Evolutionary conservation across 768 basidiomycete species (phyloP).

Genomic region (Boletus reticuloceps): DNA sequence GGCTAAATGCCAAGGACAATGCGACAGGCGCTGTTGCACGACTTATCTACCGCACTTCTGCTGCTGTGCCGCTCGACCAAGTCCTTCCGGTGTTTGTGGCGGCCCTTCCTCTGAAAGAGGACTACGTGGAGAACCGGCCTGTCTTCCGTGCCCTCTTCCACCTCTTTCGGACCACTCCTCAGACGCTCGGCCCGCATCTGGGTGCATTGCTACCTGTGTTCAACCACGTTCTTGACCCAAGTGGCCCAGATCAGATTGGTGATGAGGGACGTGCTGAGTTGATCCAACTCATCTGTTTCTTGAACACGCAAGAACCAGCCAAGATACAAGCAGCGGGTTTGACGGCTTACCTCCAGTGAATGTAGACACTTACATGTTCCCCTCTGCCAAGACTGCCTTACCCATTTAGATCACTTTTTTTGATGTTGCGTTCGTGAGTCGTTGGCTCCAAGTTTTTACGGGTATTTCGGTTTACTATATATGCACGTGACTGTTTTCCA

Average conservation of each 20-base stretch:
- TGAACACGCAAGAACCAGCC: slow-evolving; percentile 73
- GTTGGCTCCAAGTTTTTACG: slow-evolving; percentile 3
- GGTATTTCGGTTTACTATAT: not conserved
- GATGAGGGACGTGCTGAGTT: slow-evolving; percentile 77
- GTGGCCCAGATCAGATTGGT: slow-evolving; percentile 68
- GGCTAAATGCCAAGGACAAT: slow-evolving; percentile 90
- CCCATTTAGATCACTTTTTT: slow-evolving; percentile 23
- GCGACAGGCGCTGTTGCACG: slow-evolving; percentile 93
- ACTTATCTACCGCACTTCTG: slow-evolving; percentile 75
- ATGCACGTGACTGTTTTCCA: slow-evolving; percentile 28
- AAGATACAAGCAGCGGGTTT: slow-evolving; percentile 83
- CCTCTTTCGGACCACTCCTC: slow-evolving; percentile 76
- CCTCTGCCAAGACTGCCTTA: not conserved
- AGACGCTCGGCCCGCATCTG: slow-evolving; percentile 68
- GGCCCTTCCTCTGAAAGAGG: slow-evolving; percentile 84
- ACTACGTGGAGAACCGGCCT: slow-evolving; percentile 85
- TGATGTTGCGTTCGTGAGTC: slow-evolving; percentile 9
- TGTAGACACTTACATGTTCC: slow-evolving; percentile 22
- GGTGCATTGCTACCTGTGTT: slow-evolving; percentile 81
- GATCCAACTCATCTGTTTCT: slow-evolving; percentile 64
- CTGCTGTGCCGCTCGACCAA: slow-evolving; percentile 83
- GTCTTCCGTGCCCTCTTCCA: slow-evolving; percentile 89
- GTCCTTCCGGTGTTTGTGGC: slow-evolving; percentile 83
- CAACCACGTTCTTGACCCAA: slow-evolving; percentile 78
- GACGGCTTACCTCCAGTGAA: slow-evolving; percentile 46